Base-by-base conservation (phyloP, 2,329 filamentous ascomycete genomes). In the Rhinocladiella mackenziei region DNA sequence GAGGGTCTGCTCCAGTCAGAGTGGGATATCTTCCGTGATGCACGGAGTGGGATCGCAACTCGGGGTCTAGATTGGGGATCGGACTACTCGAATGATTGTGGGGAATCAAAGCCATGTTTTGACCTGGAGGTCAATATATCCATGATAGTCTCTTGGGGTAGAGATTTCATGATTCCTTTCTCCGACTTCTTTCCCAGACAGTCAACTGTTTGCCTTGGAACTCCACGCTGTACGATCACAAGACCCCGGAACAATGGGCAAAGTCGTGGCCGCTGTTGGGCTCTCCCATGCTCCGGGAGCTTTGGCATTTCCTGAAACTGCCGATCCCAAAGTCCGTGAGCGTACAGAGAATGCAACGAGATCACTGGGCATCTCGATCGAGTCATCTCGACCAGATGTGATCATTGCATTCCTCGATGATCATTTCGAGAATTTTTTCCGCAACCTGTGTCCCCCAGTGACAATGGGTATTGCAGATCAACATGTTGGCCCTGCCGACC, bases 391-490 rank as follows among this genome's bases (percentile, higher is more conserved):
- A 38, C 58, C 58, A 2, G 53, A 61, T 45, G 50, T 60, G 28
- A 61, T 62, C 37, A 58, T 61, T 42, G 59, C 58, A 11, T 62
- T 61, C 37, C 57, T 62, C 1, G 58, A 62, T 37, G 58, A 60
- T 39, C 56, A 62, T 39, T 62, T 60, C 42, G 56, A 60, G 36
- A 62, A 60, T 39, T 60, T 61, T 53, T 60, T 56, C 51, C 51
- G 58, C 23, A 58, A 56, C 28, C 54, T 58, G 38, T 60, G 59
- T 53, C 59, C 57, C 19, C 55, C 53, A 5, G 58, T 60, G 17
- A 54, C 57, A n/a, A 51, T 61, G 8, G 48, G 55, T 5, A 52
- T 62, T 7, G 55, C 60, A 10, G 48, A 58, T 8, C 32, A 46
- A 11, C 57, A 60, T 26, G 48, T 56, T 29, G 58, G 59, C 9